Evolutionary conservation across 352 stramenopile species (phyloP).

Genomic region (Globisporangium paroecandrum): DNA sequence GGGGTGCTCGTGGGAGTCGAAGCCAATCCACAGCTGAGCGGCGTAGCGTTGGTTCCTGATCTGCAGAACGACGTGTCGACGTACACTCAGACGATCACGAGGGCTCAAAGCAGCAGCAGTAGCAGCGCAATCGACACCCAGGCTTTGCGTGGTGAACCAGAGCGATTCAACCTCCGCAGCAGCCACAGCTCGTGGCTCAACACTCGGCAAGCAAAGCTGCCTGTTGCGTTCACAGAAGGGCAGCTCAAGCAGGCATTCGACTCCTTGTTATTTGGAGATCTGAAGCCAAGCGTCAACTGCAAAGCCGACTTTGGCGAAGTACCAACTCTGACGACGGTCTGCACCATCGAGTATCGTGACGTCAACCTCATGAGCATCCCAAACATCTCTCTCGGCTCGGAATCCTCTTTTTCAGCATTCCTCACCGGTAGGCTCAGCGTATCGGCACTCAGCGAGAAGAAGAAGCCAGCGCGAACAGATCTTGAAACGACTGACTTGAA

Average conservation of each 20-base stretch:
- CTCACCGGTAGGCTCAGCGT: neutral
- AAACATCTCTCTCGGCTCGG: neutral
- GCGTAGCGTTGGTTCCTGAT: neutral
- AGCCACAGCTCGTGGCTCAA: constrained; percentile 12
- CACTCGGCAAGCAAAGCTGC: neutral
- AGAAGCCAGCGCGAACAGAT: neutral
- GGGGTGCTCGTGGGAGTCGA: constrained; percentile 27
- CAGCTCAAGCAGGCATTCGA: constrained; percentile 8
- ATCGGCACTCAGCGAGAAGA: neutral
- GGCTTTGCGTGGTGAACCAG: neutral
- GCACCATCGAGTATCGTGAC: constrained; percentile 8
- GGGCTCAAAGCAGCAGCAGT: neutral
- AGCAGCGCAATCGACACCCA: neutral
- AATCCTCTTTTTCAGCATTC: neutral
- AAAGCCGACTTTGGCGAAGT: neutral
- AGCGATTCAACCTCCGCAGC: constrained; percentile 6
- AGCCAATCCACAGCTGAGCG: neutral
- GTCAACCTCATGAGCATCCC: constrained; percentile 4
- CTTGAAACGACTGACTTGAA: neutral
- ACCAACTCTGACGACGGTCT: neutral
- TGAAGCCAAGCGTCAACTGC: neutral
- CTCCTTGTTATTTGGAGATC: neutral
- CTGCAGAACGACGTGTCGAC: neutral
- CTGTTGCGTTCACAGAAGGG: neutral
- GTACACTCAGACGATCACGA: constrained; percentile 17